phyloP scores from a whole-genome alignment of 176 grass and related monocot genomes.

The Lolium rigidum region DNA sequence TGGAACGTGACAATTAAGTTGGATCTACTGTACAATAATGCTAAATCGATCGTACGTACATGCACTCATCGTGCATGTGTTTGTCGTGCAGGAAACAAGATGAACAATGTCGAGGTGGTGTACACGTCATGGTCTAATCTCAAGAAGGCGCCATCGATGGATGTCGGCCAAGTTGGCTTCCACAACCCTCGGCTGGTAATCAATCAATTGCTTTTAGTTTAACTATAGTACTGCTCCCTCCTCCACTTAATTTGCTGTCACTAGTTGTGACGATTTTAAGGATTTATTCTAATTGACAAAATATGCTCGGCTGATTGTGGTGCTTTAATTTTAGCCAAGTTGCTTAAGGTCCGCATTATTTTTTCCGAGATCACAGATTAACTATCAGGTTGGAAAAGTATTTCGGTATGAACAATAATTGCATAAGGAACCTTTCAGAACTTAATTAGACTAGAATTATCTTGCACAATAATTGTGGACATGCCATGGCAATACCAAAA shows the following conservation, averaged over 20 bases:
- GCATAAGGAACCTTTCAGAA: not conserved
- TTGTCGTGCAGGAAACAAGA: slow-evolving; percentile 88
- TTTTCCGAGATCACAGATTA: too few relatives aligned
- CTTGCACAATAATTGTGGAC: slow-evolving; percentile 13
- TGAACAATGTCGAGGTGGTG: slow-evolving; percentile 88
- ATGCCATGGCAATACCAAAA: not conserved
- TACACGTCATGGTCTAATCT: slow-evolving; percentile 98
- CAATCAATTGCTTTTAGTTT: too few relatives aligned
- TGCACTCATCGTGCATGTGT: slow-evolving; percentile 29
- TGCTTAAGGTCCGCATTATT: slow-evolving; percentile 14
- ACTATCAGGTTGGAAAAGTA: slow-evolving; percentile 13
- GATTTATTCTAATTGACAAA: not conserved
- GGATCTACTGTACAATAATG: not conserved
- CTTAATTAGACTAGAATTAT: not conserved
- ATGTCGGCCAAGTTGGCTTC: slow-evolving; percentile 99
- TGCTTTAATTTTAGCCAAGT: slow-evolving; percentile 28
- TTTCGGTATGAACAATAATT: not conserved
- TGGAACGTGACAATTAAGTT: slow-evolving; percentile 18
- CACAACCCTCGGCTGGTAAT: slow-evolving; percentile 76
- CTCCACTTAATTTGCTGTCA: too few relatives aligned
- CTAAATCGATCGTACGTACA: slow-evolving; percentile 15
- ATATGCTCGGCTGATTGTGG: not conserved
- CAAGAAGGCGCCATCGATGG: slow-evolving; percentile 93
- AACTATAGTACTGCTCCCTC: too few relatives aligned
- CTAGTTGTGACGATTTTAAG: not conserved